Percentiles rank a stretch among this genome's conserved stretches.
phyloP scores from a whole-genome alignment of 495 filamentous ascomycete species.

The Filosporella fistucella region DNA sequence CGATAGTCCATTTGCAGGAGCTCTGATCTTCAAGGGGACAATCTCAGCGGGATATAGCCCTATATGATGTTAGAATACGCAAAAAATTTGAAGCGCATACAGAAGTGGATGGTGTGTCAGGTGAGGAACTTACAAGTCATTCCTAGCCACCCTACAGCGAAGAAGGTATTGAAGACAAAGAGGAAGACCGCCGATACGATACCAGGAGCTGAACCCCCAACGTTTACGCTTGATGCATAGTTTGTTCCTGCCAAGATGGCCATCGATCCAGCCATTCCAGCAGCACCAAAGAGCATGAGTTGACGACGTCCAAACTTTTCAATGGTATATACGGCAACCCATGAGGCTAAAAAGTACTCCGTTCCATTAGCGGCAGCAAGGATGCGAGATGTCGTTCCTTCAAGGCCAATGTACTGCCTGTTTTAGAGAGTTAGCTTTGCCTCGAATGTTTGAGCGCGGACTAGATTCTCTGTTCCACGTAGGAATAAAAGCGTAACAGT shows the following conservation, averaged over 20 bases:
- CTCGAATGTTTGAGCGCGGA: too few species aligned
- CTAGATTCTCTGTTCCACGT: too few species aligned
- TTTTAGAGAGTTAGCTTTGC: too few species aligned
- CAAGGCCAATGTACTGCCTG: constrained; percentile 49
- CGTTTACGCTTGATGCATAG: constrained; percentile 41
- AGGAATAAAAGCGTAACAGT: too few species aligned
- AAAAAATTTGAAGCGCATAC: constrained; percentile 1
- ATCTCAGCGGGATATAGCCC: constrained; percentile 71
- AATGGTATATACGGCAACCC: not conserved
- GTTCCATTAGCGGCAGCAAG: constrained; percentile 71
- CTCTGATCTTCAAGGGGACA: constrained; percentile 66
- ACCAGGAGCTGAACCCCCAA: not conserved
- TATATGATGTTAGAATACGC: constrained; percentile 10
- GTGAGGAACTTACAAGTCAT: constrained; percentile 50
- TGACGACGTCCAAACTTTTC: not conserved
- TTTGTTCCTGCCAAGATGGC: not conserved
- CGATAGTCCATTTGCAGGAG: constrained; percentile 67
- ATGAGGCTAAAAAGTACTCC: constrained; percentile 68
- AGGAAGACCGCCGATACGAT: constrained; percentile 1
- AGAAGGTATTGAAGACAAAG: not conserved
- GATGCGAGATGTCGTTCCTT: constrained; percentile 47
- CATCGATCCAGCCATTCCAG: not conserved
- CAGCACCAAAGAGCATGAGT: not conserved
- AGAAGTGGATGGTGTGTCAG: not conserved
- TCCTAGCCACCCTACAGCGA: constrained; percentile 49